These are phyloP conservation scores for Saccharomyces pastorianus DNA, from an alignment of 1,139 yeast species.

Conservation along the genomic window DNA sequence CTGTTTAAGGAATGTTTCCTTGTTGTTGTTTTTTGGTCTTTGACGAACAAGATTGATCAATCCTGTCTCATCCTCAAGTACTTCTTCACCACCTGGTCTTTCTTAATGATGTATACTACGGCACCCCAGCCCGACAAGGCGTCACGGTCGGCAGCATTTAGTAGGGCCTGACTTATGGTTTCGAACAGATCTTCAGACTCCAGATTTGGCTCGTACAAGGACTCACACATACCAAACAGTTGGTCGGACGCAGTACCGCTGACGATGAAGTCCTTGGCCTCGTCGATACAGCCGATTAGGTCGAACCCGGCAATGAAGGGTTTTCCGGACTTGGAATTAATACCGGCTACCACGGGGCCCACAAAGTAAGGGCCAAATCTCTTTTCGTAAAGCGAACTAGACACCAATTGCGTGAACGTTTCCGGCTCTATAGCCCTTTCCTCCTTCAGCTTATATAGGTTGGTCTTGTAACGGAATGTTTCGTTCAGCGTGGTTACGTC, in stretches of 20 bases:
- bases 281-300: constrained; percentile 92
- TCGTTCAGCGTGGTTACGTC: constrained; percentile 86
- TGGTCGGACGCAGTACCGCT: constrained; percentile 95
- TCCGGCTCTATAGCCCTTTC: constrained; percentile 89
- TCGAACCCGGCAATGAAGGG: constrained; percentile 96
- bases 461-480: constrained; percentile 73
- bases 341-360: constrained; percentile 95
- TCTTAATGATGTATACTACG: constrained; percentile 86
- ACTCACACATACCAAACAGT: constrained; percentile 96
- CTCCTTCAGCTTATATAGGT: constrained; percentile 82
- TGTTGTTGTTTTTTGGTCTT: not conserved
- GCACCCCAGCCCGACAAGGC: constrained; percentile 99
- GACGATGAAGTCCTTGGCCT: constrained; percentile 92
- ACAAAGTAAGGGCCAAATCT: constrained; percentile 96
- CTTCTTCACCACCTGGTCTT: constrained; percentile 83
- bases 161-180: constrained; percentile 86
- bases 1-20: not conserved
- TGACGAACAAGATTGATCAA: constrained; percentile 29
- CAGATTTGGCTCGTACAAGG: constrained; percentile 86
- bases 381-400: constrained; percentile 80
- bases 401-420: constrained; percentile 86
- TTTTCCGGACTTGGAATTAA: constrained; percentile 66
- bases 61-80: constrained; percentile 93
- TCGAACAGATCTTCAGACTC: constrained; percentile 95
- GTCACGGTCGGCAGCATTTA: constrained; percentile 95